Conservation (phyloP, 768 basidiomycete genomes). For the Lanmaoa rubissima region DNA sequence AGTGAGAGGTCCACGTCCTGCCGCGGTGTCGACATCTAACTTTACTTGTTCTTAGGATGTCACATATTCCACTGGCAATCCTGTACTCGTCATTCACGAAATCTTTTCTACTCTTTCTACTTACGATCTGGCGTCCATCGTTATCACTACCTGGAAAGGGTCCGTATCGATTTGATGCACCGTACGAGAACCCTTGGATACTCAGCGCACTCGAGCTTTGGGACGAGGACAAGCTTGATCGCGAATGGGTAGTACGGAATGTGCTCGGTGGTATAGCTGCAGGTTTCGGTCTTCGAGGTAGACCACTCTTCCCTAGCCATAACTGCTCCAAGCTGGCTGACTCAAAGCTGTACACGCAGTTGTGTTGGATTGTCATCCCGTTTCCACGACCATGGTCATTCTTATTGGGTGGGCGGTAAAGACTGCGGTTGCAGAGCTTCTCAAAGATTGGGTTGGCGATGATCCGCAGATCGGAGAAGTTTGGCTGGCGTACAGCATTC, state of each 20-base stretch:
- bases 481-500: conserved; percentile 84
- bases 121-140: conserved; percentile 75
- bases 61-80: conserved; percentile 73
- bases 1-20: conserved; percentile 32
- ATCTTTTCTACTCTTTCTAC: conserved; percentile 75
- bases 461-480: conserved; percentile 56
- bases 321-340: background rate
- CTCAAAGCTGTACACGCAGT: conserved; percentile 41
- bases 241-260: conserved; percentile 83
- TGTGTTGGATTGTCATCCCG: conserved; percentile 71
- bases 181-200: conserved; percentile 36
- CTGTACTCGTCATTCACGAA: conserved; percentile 85
- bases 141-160: conserved; percentile 15
- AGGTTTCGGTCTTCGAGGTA: conserved; percentile 82
- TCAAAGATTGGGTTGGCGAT: conserved; percentile 67
- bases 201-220: conserved; percentile 50
- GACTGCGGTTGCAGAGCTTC: conserved; percentile 56
- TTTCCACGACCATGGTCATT: conserved; percentile 74
- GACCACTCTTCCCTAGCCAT: conserved; percentile 7
- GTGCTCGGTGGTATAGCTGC: conserved; percentile 84
- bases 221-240: conserved; percentile 72
- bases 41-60: conserved; percentile 44
- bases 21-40: background rate
- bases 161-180: conserved; percentile 24
- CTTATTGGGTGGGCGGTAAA: conserved; percentile 72